Percentiles rank a stretch among this genome's conserved stretches.
Conservation (phyloP, 2,329 filamentous ascomycete species). For the Penicillium sp. region DNA sequence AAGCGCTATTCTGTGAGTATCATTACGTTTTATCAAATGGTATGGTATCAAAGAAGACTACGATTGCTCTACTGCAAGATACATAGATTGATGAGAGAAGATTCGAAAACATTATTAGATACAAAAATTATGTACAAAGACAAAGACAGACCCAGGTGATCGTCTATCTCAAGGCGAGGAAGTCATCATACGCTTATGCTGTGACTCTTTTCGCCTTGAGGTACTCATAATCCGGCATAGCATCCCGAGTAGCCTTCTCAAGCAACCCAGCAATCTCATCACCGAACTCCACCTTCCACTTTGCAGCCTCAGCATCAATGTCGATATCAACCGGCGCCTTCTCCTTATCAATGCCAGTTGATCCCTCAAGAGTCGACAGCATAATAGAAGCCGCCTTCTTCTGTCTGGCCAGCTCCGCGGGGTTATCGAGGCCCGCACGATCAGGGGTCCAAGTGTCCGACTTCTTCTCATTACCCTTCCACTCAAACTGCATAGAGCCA, state of each 20-base stretch:
- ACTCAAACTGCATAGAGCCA: conserved; percentile 30
- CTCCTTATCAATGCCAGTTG: conserved; percentile 35
- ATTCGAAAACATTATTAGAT: no score
- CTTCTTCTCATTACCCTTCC: conserved; percentile 24
- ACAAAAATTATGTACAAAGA: no score
- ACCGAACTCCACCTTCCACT: conserved; percentile 43
- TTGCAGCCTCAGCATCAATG: conserved; percentile 34
- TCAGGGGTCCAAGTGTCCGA: conserved; percentile 1
- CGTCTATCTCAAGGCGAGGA: no score
- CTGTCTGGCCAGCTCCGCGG: neutral
- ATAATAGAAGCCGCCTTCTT: conserved; percentile 15
- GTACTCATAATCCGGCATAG: conserved; percentile 46
- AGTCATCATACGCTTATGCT: neutral
- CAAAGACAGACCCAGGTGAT: no score
- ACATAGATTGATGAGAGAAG: no score
- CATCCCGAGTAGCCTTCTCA: conserved; percentile 29
- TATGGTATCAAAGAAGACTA: no score
- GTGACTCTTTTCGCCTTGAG: conserved; percentile 30
- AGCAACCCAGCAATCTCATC: conserved; percentile 27
- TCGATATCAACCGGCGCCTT: conserved; percentile 27
- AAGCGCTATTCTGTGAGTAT: neutral
- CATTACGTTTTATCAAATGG: no score
- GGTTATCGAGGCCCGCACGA: neutral
- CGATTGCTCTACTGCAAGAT: no score
- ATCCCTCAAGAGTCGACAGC: conserved; percentile 33